These are phyloP conservation scores for Diaporthe australafricana DNA, from an alignment of 2,329 filamentous ascomycete genomes.

Conservation along the genomic window DNA sequence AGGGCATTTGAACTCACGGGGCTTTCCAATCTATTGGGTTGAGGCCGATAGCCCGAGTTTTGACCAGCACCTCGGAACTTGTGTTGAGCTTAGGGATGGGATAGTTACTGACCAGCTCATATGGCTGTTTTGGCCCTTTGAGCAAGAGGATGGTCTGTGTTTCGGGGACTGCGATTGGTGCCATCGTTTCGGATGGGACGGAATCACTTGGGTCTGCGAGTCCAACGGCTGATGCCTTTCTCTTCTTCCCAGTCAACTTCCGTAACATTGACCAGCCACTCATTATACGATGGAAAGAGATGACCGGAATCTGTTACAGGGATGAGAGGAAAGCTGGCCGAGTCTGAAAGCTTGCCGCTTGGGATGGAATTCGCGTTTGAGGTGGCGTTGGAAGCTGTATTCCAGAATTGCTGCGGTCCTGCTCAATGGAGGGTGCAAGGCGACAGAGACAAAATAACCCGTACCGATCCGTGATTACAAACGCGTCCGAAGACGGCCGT, in stretches of 20 bases:
- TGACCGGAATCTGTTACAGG: neutral
- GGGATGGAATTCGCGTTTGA: neutral
- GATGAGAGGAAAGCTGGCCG: neutral
- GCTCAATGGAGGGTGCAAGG: slow-evolving; percentile 5
- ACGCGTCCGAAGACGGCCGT: slow-evolving; percentile 29
- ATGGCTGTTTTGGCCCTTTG: slow-evolving; percentile 45
- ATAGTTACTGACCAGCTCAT: slow-evolving; percentile 44
- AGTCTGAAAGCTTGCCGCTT: neutral
- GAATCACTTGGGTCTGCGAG: neutral
- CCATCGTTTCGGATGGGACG: slow-evolving; percentile 11
- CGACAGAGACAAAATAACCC: neutral
- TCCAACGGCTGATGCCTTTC: slow-evolving; percentile 3
- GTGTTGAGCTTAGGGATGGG: slow-evolving; percentile 42
- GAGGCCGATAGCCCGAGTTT: slow-evolving; percentile 73
- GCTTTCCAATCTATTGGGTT: slow-evolving; percentile 85
- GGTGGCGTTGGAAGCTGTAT: neutral
- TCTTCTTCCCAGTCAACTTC: slow-evolving; percentile 31
- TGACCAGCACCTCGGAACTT: slow-evolving; percentile 69
- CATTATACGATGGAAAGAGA: neutral
- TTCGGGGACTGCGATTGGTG: slow-evolving; percentile 37
- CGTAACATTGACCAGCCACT: slow-evolving; percentile 31
- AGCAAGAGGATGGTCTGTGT: slow-evolving; percentile 47
- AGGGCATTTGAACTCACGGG: slow-evolving; percentile 61
- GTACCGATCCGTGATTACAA: slow-evolving; percentile 32
- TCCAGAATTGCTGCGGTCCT: neutral